Evolutionary conservation across 2,329 filamentous ascomycete genomes (phyloP).

Genomic region (Pseudonectria buxi): DNA sequence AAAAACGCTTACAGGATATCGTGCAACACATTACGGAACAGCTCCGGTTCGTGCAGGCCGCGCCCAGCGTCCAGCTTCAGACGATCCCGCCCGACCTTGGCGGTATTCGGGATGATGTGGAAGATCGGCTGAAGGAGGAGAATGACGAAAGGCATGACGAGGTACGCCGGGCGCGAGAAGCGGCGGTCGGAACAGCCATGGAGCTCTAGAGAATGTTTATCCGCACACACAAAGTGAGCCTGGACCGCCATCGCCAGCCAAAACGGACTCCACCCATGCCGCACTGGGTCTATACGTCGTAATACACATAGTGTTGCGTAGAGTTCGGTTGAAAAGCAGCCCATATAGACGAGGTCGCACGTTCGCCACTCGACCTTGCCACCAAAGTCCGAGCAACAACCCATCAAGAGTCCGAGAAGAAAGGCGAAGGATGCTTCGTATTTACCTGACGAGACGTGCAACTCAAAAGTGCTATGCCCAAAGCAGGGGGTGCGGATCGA

Average conservation of each 20-base stretch:
- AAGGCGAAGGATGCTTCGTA: too few relatives aligned
- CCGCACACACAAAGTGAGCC: background rate
- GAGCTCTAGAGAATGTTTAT: conserved; percentile 32
- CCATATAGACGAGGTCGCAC: too few relatives aligned
- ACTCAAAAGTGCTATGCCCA: too few relatives aligned
- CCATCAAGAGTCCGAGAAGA: too few relatives aligned
- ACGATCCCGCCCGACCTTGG: conserved; percentile 72
- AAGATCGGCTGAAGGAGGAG: conserved; percentile 60
- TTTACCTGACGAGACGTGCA: too few relatives aligned
- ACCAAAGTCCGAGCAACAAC: too few relatives aligned
- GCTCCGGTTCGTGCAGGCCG: conserved; percentile 73
- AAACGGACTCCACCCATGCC: background rate
- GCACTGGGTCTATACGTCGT: too few relatives aligned
- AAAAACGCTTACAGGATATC: conserved; percentile 68
- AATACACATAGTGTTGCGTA: too few relatives aligned
- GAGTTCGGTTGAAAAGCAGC: too few relatives aligned
- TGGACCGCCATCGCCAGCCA: background rate
- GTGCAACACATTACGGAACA: conserved; percentile 77
- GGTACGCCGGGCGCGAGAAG: conserved; percentile 47
- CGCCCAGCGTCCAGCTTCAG: conserved; percentile 81
- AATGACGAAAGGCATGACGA: conserved; percentile 51
- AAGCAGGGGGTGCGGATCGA: too few relatives aligned
- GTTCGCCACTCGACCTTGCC: too few relatives aligned
- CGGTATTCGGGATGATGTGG: conserved; percentile 61
- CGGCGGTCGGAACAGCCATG: conserved; percentile 51